Percentiles rank a stretch among this genome's conserved stretches.
phyloP scores from a whole-genome alignment of 306 rosid genomes.

The Glycyrrhiza uralensis region DNA sequence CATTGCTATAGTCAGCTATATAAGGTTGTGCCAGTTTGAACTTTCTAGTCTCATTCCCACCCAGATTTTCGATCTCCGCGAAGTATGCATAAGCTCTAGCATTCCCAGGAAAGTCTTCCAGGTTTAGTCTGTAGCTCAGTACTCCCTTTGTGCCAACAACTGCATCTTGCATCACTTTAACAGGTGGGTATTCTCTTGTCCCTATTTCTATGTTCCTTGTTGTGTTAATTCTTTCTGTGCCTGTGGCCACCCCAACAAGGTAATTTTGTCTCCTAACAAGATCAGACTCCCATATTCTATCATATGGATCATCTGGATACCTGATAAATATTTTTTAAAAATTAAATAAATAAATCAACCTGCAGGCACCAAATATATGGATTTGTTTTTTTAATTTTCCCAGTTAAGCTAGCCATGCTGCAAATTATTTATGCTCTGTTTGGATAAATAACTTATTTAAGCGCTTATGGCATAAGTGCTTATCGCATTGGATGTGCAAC shows the following conservation, averaged over 20 bases:
- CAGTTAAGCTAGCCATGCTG: background rate
- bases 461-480: no score
- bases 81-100: slow-evolving; percentile 88
- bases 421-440: no score
- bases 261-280: slow-evolving; percentile 80
- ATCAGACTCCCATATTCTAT: slow-evolving; percentile 96
- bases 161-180: slow-evolving; percentile 85
- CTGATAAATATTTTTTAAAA: slow-evolving; percentile 42
- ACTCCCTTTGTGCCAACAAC: slow-evolving; percentile 69
- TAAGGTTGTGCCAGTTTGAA: slow-evolving; percentile 71
- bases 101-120: slow-evolving; percentile 81
- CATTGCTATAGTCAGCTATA: slow-evolving; percentile 64
- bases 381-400: background rate
- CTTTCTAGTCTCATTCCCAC: slow-evolving; percentile 68
- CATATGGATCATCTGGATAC: slow-evolving; percentile 98
- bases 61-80: slow-evolving; percentile 76
- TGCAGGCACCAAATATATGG: background rate
- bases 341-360: background rate
- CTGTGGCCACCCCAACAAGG: slow-evolving; percentile 90
- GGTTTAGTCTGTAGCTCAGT: slow-evolving; percentile 71
- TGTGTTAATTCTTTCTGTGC: slow-evolving; percentile 79
- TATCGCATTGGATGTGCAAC: no score
- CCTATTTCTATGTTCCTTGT: slow-evolving; percentile 46
- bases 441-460: no score
- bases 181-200: slow-evolving; percentile 79